Evolutionary conservation across 2,329 filamentous ascomycete genomes (phyloP).

Genomic region (Emergomyces orientalis): DNA sequence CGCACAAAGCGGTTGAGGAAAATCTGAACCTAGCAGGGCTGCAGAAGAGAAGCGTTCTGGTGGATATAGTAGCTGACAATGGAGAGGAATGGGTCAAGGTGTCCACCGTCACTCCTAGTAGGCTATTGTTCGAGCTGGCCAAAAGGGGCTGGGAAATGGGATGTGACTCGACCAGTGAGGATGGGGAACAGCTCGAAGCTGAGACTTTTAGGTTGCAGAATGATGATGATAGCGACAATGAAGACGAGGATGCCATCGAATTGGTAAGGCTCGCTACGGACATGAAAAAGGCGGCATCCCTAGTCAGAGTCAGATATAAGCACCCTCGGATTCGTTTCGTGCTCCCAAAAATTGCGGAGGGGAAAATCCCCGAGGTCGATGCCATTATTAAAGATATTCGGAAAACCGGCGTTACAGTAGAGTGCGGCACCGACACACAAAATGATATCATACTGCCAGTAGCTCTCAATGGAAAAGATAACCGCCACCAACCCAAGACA

Average conservation of each 20-base stretch:
- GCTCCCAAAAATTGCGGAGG: slow-evolving; percentile 49
- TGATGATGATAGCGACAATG: slow-evolving; percentile 31
- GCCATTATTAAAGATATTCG: slow-evolving; percentile 48
- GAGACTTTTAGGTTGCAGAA: slow-evolving; percentile 27
- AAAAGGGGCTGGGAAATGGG: slow-evolving; percentile 55
- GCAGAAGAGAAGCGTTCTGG: slow-evolving; percentile 44
- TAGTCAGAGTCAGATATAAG: slow-evolving; percentile 49
- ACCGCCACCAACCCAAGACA: background rate
- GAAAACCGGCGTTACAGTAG: slow-evolving; percentile 39
- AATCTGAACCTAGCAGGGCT: slow-evolving; percentile 20
- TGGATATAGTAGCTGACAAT: slow-evolving; percentile 56
- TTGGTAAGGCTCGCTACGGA: slow-evolving; percentile 52
- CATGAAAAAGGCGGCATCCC: slow-evolving; percentile 48
- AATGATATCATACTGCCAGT: background rate
- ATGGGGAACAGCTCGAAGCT: slow-evolving; percentile 27
- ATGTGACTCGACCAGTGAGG: slow-evolving; percentile 39
- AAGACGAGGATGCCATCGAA: slow-evolving; percentile 49
- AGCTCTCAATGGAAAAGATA: slow-evolving; percentile 8
- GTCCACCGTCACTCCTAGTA: slow-evolving; percentile 54
- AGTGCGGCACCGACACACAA: slow-evolving; percentile 23
- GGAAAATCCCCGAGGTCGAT: slow-evolving; percentile 46
- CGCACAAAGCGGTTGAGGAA: slow-evolving; percentile 10
- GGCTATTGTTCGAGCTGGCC: slow-evolving; percentile 58
- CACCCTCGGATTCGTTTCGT: slow-evolving; percentile 53
- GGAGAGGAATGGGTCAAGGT: slow-evolving; percentile 61